These are phyloP conservation scores for Aurifilum marmelostoma DNA, from an alignment of 2,329 filamentous ascomycete species.

Conservation along the genomic window DNA sequence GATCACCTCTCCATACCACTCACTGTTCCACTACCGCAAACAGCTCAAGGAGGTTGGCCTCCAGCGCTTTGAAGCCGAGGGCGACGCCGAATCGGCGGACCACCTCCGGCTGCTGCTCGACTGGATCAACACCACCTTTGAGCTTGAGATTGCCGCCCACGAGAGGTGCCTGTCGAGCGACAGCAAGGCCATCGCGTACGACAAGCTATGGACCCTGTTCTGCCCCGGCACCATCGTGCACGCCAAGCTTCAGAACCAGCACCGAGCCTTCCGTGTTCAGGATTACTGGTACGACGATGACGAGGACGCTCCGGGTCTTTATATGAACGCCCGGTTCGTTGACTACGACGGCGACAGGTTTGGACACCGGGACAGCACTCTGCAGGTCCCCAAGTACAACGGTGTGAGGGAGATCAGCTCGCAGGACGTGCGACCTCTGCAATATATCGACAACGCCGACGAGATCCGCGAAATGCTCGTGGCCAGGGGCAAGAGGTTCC, in stretches of 20 bases:
- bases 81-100: constrained; percentile 33
- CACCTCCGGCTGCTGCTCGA: constrained; percentile 35
- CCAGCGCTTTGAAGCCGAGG: constrained; percentile 29
- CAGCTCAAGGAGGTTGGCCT: constrained; percentile 33
- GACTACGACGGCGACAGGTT: constrained; percentile 43
- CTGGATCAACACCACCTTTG: constrained; percentile 35
- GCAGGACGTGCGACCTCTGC: constrained; percentile 38
- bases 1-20: constrained; percentile 34
- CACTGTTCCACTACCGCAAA: constrained; percentile 36
- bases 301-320: constrained; percentile 32
- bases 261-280: constrained; percentile 37
- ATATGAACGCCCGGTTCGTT: constrained; percentile 35
- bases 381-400: constrained; percentile 37
- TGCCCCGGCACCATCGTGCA: constrained; percentile 36
- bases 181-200: constrained; percentile 35
- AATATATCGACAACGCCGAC: constrained; percentile 34
- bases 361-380: constrained; percentile 33
- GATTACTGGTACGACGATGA: constrained; percentile 36
- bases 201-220: constrained; percentile 39
- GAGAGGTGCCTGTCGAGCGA: constrained; percentile 34
- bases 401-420: constrained; percentile 35
- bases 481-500: constrained; percentile 40
- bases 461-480: constrained; percentile 33
- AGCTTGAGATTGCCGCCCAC: constrained; percentile 36
- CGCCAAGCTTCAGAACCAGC: constrained; percentile 33